Base-by-base conservation (phyloP, 805 yeast species). In the Wickerhamomyces bovis region DNA sequence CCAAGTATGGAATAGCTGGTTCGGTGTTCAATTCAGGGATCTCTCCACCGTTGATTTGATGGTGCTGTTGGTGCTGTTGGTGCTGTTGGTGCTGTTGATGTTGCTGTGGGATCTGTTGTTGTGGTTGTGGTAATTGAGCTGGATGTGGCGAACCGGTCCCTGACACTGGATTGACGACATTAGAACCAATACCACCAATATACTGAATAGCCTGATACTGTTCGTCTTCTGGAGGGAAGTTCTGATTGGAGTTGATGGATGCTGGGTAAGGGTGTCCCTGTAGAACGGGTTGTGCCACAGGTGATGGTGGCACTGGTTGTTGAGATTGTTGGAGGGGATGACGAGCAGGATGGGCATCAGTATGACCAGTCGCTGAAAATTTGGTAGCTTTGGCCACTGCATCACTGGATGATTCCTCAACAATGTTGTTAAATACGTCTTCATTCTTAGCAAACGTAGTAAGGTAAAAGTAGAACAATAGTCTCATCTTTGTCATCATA, bases 401-500 rank as follows among this genome's bases (percentile, higher is more conserved):
- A 1, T 53, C 50, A 5, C 49, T 30, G 1, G 53, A 43, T 3
- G 52, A 16, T 9, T 43, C 55, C n/a, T 55, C 54, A 13, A 46
- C 44, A 26, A 57, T 38, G 19, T 48, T 39, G 40, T 54, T 50
- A 41, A 60, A 57, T 3, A 52, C 48, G 28, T 56, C 56, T 22
- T 54, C 58, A 42, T 57, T 55, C 44, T 59, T 60, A 20, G 58
- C 50, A 49, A 57, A 60, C 5, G 64, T 59, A 3, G 63, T 58
- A 33, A 59, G 39, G 38, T 60, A 59, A 22, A 60, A 60, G 38
- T 56, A 56, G 31, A 60, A 46, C 41, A 59, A 38, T 20, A 60
- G 38, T 39, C 58, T 48, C 18, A 58, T 44, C 41, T 60, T 60
- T 11, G 52, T 18, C 10, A 57, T 45, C 36, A 60, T 47, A 40